Conservation (phyloP, 352 stramenopile genomes). For the Phytophthora aleatoria region DNA sequence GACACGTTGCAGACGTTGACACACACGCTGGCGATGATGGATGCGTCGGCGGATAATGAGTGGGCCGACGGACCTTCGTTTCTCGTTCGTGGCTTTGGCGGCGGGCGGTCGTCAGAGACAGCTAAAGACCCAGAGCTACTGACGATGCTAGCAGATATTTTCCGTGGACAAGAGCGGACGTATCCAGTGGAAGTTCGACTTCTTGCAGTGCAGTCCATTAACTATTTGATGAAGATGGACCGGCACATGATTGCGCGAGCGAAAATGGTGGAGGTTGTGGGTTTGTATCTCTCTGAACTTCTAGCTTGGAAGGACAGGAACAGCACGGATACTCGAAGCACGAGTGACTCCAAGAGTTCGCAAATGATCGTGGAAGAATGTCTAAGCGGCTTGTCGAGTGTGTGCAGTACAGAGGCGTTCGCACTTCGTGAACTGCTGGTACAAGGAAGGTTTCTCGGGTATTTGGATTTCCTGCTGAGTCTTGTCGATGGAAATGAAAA, state of each 20-base stretch:
- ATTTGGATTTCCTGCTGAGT: constrained; percentile 57
- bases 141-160: constrained; percentile 55
- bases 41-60: constrained; percentile 77
- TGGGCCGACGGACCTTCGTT: constrained; percentile 65
- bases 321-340: constrained; percentile 1
- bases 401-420: constrained; percentile 61
- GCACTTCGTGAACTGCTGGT: constrained; percentile 61
- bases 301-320: constrained; percentile 40
- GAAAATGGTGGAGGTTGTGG: constrained; percentile 50
- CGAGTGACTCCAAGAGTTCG: constrained; percentile 31
- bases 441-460: constrained; percentile 43
- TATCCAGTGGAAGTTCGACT: constrained; percentile 59
- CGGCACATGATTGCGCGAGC: constrained; percentile 57
- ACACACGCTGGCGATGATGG: constrained; percentile 86
- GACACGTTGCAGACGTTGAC: constrained; percentile 81
- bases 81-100: constrained; percentile 62
- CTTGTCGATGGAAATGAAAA: constrained; percentile 43
- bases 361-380: constrained; percentile 85
- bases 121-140: constrained; percentile 69
- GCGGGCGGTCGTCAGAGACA: constrained; percentile 30
- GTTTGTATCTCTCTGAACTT: constrained; percentile 59
- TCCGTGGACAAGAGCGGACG: constrained; percentile 38
- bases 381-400: constrained; percentile 68
- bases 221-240: constrained; percentile 89
- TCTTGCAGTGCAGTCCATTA: constrained; percentile 80